Base-by-base conservation (phyloP, 75 land plant species). In the Pseudotsuga menziesii region DNA sequence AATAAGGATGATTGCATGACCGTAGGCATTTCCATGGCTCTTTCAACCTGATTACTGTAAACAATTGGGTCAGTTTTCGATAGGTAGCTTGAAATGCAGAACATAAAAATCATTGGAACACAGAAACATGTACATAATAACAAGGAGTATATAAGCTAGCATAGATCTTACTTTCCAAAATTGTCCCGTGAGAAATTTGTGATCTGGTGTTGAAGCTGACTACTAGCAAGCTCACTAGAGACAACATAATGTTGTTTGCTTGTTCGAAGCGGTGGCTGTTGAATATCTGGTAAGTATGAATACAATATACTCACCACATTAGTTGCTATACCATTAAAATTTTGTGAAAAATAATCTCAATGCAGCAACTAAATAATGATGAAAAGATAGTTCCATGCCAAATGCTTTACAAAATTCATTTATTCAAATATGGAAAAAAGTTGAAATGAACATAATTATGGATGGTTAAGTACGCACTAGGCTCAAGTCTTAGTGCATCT, bases 161-260 rank as follows among this genome's bases (percentile, higher is more conserved):
- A 29, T 9, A 22, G 20, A 67, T 39, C 72, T 20, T 67, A 67
- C 72, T 67, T 44, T 67, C 72, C 72, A 67, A 67, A 7, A 67
- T 39, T n/a, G 2, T 9, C 52, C 2, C 9, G 72, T 17, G 72
- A 39, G 36, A 22, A 67, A 32, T 20, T 48, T 67, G 6, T 20
- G 22, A 17, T 67, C 36, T 39, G 72, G 12, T 39, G 72, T 41
- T n/a, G 39, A 39, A 39, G 52, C 72, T 67, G 44, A 67, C 13
- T 39, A 67, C 13, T 39, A 39, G 72, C 48, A 39, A 67, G 41
- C 11, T 29, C 72, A 39, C 48, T 67, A 44, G 72, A 39, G 22
- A 39, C 72, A 67, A 67, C 72, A 67, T 20, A n/a, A 36, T 39
- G 72, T n/a, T 67, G 72, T 44, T 36, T 67, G 52, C 20, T 67